These are phyloP conservation scores for Salix caprea DNA, from an alignment of 345 rosid species.

Conservation along the genomic window DNA sequence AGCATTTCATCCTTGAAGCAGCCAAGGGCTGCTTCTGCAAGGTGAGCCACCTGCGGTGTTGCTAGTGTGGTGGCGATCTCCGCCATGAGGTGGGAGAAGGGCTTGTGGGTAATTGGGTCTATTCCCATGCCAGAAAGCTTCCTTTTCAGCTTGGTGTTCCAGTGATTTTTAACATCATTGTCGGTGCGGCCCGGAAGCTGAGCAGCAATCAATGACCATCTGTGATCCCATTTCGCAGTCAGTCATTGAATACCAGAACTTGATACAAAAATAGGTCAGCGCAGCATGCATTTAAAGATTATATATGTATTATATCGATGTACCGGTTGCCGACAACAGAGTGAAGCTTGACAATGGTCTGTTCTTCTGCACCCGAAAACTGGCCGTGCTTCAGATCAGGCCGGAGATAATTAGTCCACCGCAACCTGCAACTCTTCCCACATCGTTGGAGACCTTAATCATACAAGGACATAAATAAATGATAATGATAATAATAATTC, in stretches of 20 bases:
- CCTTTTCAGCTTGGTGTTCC: constrained; percentile 96
- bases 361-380: constrained; percentile 73
- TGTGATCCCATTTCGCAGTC: constrained; percentile 19
- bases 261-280: neutral
- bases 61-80: constrained; percentile 90
- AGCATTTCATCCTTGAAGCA: constrained; percentile 99
- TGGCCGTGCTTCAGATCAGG: constrained; percentile 87
- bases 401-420: constrained; percentile 89
- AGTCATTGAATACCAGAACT: neutral
- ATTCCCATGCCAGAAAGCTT: constrained; percentile 93
- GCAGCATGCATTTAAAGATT: neutral
- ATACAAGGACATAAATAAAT: neutral
- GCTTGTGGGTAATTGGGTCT: constrained; percentile 93
- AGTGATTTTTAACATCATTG: constrained; percentile 85
- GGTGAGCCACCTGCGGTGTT: constrained; percentile 88
- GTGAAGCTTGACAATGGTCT: constrained; percentile 74
- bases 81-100: constrained; percentile 98
- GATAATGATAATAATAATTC: too few species aligned
- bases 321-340: constrained; percentile 91
- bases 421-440: constrained; percentile 85
- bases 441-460: constrained; percentile 75
- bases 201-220: constrained; percentile 93
- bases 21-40: constrained; percentile 94
- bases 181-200: constrained; percentile 88
- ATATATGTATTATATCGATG: neutral